phyloP scores from a whole-genome alignment of 805 yeast genomes.

The Starmera dryadoides region DNA sequence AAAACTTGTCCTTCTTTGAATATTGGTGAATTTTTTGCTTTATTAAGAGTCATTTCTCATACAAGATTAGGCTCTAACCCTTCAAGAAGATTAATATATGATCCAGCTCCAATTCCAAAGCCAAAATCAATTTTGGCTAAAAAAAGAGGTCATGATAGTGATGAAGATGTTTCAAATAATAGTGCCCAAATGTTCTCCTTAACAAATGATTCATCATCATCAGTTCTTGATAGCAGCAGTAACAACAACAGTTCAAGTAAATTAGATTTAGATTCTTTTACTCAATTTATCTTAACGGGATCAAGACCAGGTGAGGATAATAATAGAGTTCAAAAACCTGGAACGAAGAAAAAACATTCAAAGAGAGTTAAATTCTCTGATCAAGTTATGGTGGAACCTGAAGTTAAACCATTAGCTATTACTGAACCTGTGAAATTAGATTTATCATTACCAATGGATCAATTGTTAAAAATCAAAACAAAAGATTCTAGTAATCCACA shows the following conservation, averaged over 20 bases:
- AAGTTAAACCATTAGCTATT: slow-evolving; percentile 8
- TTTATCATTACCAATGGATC: slow-evolving; percentile 71
- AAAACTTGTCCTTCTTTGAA: slow-evolving; percentile 53
- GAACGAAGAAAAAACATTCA: slow-evolving; percentile 31
- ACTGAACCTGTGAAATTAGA: slow-evolving; percentile 35
- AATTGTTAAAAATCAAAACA: slow-evolving; percentile 43
- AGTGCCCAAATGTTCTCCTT: no score
- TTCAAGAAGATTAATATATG: slow-evolving; percentile 40
- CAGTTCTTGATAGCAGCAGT: no score
- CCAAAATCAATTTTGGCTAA: slow-evolving; percentile 74
- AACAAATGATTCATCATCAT: neutral
- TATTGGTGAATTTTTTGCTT: slow-evolving; percentile 87
- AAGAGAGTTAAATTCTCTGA: slow-evolving; percentile 73
- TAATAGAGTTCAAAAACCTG: slow-evolving; percentile 24
- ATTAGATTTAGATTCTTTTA: slow-evolving; percentile 79
- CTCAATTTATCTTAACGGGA: slow-evolving; percentile 79
- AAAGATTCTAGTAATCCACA: slow-evolving; percentile 16
- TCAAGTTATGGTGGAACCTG: slow-evolving; percentile 31
- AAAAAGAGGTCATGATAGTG: slow-evolving; percentile 43
- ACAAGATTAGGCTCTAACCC: slow-evolving; percentile 49
- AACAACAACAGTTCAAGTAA: slow-evolving; percentile 22
- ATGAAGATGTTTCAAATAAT: slow-evolving; percentile 26
- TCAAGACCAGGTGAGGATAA: slow-evolving; percentile 47
- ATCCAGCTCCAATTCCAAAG: slow-evolving; percentile 60
- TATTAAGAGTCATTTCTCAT: slow-evolving; percentile 74